phyloP scores from a whole-genome alignment of 2,329 filamentous ascomycete species.

The Xylariales sp. region DNA sequence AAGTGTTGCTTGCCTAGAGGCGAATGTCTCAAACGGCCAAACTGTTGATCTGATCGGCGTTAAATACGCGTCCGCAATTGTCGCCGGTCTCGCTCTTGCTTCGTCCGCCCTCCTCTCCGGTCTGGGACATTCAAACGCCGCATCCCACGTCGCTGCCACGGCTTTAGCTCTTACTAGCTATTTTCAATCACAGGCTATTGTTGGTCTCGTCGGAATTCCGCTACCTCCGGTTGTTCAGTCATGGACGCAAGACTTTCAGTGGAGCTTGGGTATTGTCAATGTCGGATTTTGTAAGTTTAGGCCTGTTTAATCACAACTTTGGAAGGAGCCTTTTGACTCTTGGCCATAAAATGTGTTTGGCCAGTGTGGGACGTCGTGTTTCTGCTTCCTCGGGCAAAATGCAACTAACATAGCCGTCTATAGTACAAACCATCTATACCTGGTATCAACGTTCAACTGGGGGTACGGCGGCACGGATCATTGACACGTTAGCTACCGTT shows the following conservation, averaged over 20 bases:
- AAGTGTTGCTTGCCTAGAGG: constrained; percentile 87
- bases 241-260: constrained; percentile 98
- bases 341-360: neutral
- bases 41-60: constrained; percentile 90
- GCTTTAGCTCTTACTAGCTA: constrained; percentile 94
- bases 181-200: constrained; percentile 93
- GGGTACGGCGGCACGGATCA: constrained; percentile 81
- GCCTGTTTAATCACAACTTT: neutral
- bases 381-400: neutral
- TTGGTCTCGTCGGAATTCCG: constrained; percentile 83
- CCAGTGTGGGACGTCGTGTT: neutral
- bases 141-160: constrained; percentile 93
- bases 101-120: constrained; percentile 91
- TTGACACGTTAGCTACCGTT: constrained; percentile 77
- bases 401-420: constrained; percentile 27
- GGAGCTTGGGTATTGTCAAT: constrained; percentile 96
- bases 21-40: constrained; percentile 88
- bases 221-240: constrained; percentile 89
- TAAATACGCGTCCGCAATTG: constrained; percentile 88
- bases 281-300: constrained; percentile 70
- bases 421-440: constrained; percentile 84
- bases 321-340: neutral
- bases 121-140: constrained; percentile 91
- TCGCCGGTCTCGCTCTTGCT: constrained; percentile 84
- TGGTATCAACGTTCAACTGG: constrained; percentile 97